Conservation (phyloP, 2,329 filamentous ascomycete species). For the Colletotrichum kahawae region DNA sequence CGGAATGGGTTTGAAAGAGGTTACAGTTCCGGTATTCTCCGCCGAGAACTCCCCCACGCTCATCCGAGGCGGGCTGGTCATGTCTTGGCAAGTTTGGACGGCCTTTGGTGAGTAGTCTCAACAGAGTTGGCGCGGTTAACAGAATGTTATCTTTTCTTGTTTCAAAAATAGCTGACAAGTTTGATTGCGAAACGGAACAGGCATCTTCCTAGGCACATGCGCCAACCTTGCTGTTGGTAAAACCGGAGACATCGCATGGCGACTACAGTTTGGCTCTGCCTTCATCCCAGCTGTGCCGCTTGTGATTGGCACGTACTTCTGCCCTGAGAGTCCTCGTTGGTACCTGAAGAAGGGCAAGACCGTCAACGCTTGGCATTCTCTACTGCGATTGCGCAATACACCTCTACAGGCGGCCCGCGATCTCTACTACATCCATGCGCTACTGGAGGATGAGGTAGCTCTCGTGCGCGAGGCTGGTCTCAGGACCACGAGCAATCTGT, state of each 20-base stretch:
- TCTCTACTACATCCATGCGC: slow-evolving; percentile 61
- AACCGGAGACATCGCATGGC: slow-evolving; percentile 57
- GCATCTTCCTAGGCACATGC: slow-evolving; percentile 56
- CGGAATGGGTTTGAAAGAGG: slow-evolving; percentile 61
- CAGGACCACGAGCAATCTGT: slow-evolving; percentile 46
- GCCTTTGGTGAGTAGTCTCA: slow-evolving; percentile 56
- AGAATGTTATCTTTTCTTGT: background rate
- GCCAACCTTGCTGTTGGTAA: slow-evolving; percentile 62
- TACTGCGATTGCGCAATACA: slow-evolving; percentile 61
- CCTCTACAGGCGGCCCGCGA: slow-evolving; percentile 66
- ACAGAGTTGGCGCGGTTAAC: slow-evolving; percentile 55
- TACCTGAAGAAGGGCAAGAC: slow-evolving; percentile 66
- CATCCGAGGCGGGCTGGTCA: slow-evolving; percentile 59
- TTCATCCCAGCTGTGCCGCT: slow-evolving; percentile 64
- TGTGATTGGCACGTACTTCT: slow-evolving; percentile 59
- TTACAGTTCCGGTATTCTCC: slow-evolving; percentile 57
- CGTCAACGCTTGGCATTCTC: slow-evolving; percentile 58
- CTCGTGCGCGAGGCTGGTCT: slow-evolving; percentile 32
- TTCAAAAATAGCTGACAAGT: background rate
- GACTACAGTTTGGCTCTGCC: slow-evolving; percentile 67
- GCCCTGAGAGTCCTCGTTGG: slow-evolving; percentile 71
- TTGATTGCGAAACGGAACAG: slow-evolving; percentile 30
- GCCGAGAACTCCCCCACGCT: slow-evolving; percentile 57
- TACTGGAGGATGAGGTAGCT: slow-evolving; percentile 35
- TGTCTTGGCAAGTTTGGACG: slow-evolving; percentile 61